These are phyloP conservation scores for Sisymbrium altissimum DNA, from an alignment of 345 rosid species.

Conservation along the genomic window DNA sequence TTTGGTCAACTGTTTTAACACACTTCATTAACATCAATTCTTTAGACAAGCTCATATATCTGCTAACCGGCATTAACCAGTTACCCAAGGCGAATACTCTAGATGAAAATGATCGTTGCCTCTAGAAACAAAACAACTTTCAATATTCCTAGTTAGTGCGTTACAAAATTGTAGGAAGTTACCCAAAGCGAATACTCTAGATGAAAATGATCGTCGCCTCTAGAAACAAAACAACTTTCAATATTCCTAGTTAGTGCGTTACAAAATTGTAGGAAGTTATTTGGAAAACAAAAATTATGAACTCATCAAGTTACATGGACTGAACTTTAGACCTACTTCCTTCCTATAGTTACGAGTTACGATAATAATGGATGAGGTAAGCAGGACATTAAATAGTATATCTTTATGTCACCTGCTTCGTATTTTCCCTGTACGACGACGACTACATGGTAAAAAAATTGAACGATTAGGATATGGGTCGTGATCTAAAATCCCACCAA, in stretches of 20 bases:
- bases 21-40: not conserved
- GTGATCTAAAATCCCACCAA: slow-evolving; percentile 23
- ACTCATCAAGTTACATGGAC: not conserved
- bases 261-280: not conserved
- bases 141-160: not conserved
- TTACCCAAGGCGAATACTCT: not conserved
- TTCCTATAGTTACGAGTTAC: not conserved
- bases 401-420: not conserved
- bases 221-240: not conserved
- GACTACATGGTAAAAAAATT: not conserved
- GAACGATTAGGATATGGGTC: slow-evolving; percentile 9
- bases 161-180: not conserved
- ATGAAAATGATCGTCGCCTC: not conserved
- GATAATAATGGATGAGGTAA: not conserved
- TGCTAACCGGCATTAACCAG: not conserved
- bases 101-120: not conserved
- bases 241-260: not conserved
- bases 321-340: slow-evolving; percentile 3
- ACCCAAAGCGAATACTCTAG: not conserved
- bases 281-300: not conserved
- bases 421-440: slow-evolving; percentile 9
- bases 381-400: not conserved
- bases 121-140: not conserved
- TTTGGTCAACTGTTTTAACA: not conserved
- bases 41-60: not conserved